These are phyloP conservation scores for Porodaedalea pini DNA, from an alignment of 1,284 basidiomycete genomes.

Conservation along the genomic window DNA sequence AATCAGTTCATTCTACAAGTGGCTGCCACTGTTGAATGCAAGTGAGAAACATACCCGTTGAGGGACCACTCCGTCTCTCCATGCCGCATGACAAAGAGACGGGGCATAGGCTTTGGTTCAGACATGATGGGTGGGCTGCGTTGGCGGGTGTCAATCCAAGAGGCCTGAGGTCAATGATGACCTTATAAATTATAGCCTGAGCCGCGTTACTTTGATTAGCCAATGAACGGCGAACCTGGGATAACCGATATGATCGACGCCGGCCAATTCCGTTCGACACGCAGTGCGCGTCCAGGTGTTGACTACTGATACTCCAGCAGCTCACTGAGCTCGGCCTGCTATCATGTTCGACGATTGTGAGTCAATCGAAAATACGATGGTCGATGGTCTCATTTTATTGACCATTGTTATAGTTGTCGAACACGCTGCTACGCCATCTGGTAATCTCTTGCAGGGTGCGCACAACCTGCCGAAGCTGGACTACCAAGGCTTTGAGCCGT, in stretches of 20 bases:
- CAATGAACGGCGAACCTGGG: not conserved
- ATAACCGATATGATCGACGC: not conserved
- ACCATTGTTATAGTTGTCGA: slow-evolving; percentile 93
- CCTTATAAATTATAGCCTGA: too few relatives aligned
- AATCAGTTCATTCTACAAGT: not conserved
- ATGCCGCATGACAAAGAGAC: slow-evolving; percentile 75
- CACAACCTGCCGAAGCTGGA: slow-evolving; percentile 57
- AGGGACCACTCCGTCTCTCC: slow-evolving; percentile 95
- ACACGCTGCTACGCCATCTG: slow-evolving; percentile 59
- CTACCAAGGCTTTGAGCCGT: slow-evolving; percentile 85
- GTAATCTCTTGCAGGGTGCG: slow-evolving; percentile 34
- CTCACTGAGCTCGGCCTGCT: not conserved
- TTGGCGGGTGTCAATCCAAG: not conserved
- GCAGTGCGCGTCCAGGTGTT: not conserved
- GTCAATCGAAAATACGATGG: too few relatives aligned
- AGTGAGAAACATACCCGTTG: slow-evolving; percentile 54
- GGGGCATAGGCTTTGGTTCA: slow-evolving; percentile 53
- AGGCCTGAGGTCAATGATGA: too few relatives aligned
- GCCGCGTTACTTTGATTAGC: not conserved
- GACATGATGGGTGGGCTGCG: slow-evolving; percentile 6
- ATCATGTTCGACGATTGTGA: slow-evolving; percentile 86
- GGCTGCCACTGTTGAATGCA: slow-evolving; percentile 6
- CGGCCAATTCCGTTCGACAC: not conserved
- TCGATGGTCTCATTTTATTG: too few relatives aligned
- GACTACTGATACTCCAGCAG: too few relatives aligned